Conservation (phyloP, 2,329 filamentous ascomycete genomes). For the Ophiosphaerella herpotricha region DNA sequence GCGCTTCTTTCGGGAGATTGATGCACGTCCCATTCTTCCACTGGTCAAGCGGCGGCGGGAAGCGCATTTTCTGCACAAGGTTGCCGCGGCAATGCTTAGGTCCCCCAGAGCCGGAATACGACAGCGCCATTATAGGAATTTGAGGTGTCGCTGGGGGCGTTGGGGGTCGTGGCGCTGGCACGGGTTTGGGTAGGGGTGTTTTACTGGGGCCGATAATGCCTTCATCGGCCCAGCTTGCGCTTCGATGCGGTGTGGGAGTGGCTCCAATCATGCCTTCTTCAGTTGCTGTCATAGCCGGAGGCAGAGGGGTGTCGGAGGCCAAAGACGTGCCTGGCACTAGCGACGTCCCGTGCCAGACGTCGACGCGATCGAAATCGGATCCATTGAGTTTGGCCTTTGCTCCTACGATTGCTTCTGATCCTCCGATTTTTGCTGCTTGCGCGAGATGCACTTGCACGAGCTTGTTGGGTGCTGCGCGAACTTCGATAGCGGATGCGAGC, state of each 20-base stretch:
- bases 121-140: slow-evolving; percentile 38
- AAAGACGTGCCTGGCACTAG: slow-evolving; percentile 16
- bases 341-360: slow-evolving; percentile 28
- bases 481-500: slow-evolving; percentile 33
- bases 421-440: slow-evolving; percentile 30
- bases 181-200: slow-evolving; percentile 14
- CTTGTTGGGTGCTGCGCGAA: slow-evolving; percentile 28
- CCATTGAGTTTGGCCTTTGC: slow-evolving; percentile 34
- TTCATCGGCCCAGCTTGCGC: slow-evolving; percentile 22
- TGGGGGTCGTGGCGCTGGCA: slow-evolving; percentile 11
- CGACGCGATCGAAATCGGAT: slow-evolving; percentile 34
- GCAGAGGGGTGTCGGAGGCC: slow-evolving; percentile 4
- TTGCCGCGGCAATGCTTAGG: slow-evolving; percentile 44
- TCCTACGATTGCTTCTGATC: slow-evolving; percentile 19
- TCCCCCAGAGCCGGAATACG: slow-evolving; percentile 38
- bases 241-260: slow-evolving; percentile 19
- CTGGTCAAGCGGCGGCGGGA: slow-evolving; percentile 27
- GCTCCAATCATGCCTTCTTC: slow-evolving; percentile 32
- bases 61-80: slow-evolving; percentile 29
- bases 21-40: slow-evolving; percentile 41
- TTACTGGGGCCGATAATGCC: slow-evolving; percentile 28
- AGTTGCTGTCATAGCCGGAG: slow-evolving; percentile 19
- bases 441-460: slow-evolving; percentile 30
- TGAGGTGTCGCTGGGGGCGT: slow-evolving; percentile 12
- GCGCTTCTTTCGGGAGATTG: slow-evolving; percentile 35